These are phyloP conservation scores for Fraxinus anomala DNA, from an alignment of 257 asterid species.

Conservation along the genomic window DNA sequence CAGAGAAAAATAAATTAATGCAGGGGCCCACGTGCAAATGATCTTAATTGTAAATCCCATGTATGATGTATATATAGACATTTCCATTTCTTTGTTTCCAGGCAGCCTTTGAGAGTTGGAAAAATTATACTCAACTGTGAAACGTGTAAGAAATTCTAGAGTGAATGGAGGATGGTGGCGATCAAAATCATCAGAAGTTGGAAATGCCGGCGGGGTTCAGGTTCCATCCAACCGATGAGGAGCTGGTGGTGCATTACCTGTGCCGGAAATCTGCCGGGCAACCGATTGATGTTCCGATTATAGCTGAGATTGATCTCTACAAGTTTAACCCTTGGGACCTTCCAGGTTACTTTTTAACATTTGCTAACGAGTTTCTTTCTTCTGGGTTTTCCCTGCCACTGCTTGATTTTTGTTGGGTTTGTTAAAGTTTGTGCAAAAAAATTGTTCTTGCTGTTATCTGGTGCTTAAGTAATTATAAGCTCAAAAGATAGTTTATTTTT, in stretches of 20 bases:
- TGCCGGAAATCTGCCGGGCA: constrained; percentile 54
- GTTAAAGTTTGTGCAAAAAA: no score
- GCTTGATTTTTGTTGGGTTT: not conserved
- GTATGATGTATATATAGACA: not conserved
- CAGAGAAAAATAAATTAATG: no score
- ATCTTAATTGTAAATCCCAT: not conserved
- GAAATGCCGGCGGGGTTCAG: constrained; percentile 45
- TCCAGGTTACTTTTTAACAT: constrained; percentile 45
- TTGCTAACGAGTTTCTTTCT: no score
- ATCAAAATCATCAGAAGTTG: constrained; percentile 25
- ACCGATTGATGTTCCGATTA: constrained; percentile 46
- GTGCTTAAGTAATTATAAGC: no score
- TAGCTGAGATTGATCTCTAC: constrained; percentile 78
- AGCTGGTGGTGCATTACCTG: constrained; percentile 43
- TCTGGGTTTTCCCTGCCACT: not conserved
- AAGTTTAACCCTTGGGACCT: constrained; percentile 77
- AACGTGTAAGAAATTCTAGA: not conserved
- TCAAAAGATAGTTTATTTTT: no score
- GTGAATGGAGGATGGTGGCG: constrained; percentile 38
- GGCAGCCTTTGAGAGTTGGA: not conserved
- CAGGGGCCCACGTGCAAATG: no score
- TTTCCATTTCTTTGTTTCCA: constrained; percentile 20
- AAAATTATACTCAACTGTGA: not conserved
- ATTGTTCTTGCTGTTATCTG: no score
- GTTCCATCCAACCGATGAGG: constrained; percentile 49